phyloP scores from a whole-genome alignment of 116 monocot species.

The Thalassia testudinum region DNA sequence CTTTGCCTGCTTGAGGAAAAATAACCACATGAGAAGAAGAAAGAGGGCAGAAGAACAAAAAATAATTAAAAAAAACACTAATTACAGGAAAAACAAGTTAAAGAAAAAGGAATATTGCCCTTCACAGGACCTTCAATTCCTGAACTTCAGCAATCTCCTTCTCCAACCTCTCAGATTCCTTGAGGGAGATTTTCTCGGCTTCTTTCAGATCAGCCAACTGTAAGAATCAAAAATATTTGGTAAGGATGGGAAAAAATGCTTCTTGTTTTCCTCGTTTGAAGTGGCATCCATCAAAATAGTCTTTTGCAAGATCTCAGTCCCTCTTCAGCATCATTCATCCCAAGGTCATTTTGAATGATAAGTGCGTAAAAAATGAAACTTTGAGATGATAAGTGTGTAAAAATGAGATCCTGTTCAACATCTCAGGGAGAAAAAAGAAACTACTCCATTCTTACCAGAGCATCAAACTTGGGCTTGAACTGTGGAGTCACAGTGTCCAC shows the following conservation, averaged over 20 bases:
- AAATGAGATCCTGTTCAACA: no score
- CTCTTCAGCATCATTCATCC: no score
- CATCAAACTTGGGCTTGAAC: constrained; percentile 92
- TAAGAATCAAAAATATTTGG: background rate
- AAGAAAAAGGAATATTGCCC: background rate
- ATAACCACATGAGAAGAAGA: background rate
- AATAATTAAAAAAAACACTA: no score
- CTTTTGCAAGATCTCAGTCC: no score
- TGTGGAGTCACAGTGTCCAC: constrained; percentile 80
- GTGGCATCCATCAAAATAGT: no score
- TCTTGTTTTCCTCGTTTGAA: no score
- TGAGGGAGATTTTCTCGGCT: constrained; percentile 65
- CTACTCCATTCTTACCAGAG: constrained; percentile 50
- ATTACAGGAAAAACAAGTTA: no score
- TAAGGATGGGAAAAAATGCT: no score
- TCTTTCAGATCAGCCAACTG: constrained; percentile 82
- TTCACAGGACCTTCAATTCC: constrained; percentile 79
- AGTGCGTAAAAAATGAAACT: no score
- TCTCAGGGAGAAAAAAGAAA: background rate
- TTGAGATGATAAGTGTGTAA: no score
- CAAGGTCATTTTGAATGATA: no score
- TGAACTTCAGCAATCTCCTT: constrained; percentile 72
- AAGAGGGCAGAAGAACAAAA: background rate
- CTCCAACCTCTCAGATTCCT: constrained; percentile 76
- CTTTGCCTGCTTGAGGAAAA: constrained; percentile 40